Evolutionary conservation across 1,284 basidiomycete genomes (phyloP).

Genomic region (Ganoderma meredithae): DNA sequence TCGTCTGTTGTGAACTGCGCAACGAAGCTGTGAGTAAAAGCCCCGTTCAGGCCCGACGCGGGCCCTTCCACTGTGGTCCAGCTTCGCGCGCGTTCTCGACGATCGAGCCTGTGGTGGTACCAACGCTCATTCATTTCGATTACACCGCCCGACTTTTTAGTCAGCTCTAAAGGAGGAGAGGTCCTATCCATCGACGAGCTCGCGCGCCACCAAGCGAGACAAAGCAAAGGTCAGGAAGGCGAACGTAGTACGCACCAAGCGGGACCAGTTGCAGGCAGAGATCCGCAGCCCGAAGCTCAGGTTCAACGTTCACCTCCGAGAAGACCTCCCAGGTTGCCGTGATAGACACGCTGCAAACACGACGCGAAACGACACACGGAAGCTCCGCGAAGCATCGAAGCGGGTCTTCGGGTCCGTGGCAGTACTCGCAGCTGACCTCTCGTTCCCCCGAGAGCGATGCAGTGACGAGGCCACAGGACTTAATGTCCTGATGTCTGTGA

Average conservation of each 20-base stretch:
- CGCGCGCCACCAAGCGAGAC: background rate
- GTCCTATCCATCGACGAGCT: background rate
- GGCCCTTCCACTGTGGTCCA: background rate
- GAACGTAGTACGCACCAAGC: background rate
- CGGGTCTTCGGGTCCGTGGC: background rate
- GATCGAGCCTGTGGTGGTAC: background rate
- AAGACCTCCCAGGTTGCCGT: background rate
- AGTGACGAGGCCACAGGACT: background rate
- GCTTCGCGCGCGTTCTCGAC: background rate
- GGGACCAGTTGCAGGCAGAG: background rate
- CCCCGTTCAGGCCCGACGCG: background rate
- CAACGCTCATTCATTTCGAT: no score
- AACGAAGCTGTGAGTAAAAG: background rate
- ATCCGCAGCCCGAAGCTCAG: background rate
- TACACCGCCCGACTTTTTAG: background rate
- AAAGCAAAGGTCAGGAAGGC: background rate
- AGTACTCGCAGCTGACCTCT: background rate
- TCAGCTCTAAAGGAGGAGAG: background rate
- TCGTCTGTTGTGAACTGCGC: background rate
- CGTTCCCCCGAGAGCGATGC: background rate
- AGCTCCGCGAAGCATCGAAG: background rate
- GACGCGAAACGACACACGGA: background rate
- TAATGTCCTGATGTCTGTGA: background rate
- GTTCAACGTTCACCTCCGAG: background rate
- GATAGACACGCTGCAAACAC: background rate